A percentile compares a stretch with the other conserved stretches of the same genome.
These are phyloP conservation scores for Tetracladium marchalianum DNA, from an alignment of 495 filamentous ascomycete genomes.

Conservation along the genomic window DNA sequence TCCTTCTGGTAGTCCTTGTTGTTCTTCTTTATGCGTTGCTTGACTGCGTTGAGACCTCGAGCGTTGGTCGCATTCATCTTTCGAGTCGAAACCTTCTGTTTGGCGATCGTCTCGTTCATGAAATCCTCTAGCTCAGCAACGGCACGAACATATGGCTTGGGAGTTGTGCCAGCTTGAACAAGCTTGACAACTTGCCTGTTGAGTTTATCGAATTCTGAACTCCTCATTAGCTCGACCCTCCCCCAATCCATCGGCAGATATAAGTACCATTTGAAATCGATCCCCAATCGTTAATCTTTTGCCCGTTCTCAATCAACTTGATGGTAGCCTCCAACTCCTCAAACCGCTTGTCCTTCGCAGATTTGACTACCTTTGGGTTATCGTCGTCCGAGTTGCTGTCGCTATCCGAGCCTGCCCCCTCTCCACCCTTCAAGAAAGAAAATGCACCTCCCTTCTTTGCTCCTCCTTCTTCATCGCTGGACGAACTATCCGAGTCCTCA, in stretches of 20 bases:
- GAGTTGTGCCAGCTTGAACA: conserved; percentile 61
- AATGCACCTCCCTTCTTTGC: conserved; percentile 52
- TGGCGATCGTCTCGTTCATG: conserved; percentile 85
- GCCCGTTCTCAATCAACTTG: conserved; percentile 83
- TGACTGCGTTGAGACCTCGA: conserved; percentile 88
- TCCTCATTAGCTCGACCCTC: background rate
- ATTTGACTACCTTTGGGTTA: conserved; percentile 76
- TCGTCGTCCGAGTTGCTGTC: conserved; percentile 82
- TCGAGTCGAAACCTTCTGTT: conserved; percentile 92
- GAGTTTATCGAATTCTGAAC: conserved; percentile 88
- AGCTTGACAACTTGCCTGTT: conserved; percentile 82
- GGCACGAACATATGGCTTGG: conserved; percentile 85
- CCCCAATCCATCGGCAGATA: background rate
- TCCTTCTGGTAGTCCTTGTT: conserved; percentile 88
- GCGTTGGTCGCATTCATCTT: conserved; percentile 98
- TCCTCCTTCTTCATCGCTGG: conserved; percentile 55
- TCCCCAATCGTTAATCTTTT: conserved; percentile 96
- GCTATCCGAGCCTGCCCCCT: conserved; percentile 58
- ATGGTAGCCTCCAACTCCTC: conserved; percentile 90
- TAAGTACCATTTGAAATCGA: conserved; percentile 76
- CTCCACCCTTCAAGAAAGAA: conserved; percentile 70
- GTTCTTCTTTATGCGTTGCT: conserved; percentile 95
- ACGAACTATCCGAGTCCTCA: conserved; percentile 50
- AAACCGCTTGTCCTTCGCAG: conserved; percentile 91
- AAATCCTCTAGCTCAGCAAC: conserved; percentile 92